Conservation (phyloP, 75 land plant species). For the Pseudotsuga menziesii region DNA sequence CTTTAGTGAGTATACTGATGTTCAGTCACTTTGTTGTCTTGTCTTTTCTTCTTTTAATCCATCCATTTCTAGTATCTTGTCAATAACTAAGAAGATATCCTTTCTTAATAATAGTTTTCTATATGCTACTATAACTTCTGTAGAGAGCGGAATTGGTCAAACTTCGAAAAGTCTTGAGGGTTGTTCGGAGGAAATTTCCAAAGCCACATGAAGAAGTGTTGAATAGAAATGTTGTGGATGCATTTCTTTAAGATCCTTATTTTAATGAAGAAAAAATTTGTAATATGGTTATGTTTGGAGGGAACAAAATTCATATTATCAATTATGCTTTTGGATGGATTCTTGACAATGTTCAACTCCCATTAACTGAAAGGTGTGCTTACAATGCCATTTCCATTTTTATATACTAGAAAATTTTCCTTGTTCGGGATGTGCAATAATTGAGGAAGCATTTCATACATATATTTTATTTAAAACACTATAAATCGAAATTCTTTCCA, state of each 20-base stretch:
- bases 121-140: conserved; percentile 1
- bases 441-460: background rate
- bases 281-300: conserved; percentile 48
- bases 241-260: conserved; percentile 73
- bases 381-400: background rate
- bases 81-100: background rate
- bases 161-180: conserved; percentile 87
- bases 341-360: conserved; percentile 12
- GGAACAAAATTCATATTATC: conserved; percentile 31
- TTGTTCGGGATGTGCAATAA: background rate
- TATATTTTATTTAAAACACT: background rate
- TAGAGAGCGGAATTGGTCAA: conserved; percentile 87
- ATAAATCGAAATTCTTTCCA: background rate
- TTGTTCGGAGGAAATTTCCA: conserved; percentile 87
- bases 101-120: background rate
- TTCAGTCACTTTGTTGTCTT: background rate
- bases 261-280: conserved; percentile 74
- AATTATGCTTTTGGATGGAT: conserved; percentile 29
- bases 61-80: background rate
- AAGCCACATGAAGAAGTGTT: conserved; percentile 82
- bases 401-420: background rate
- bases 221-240: conserved; percentile 61
- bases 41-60: background rate
- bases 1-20: conserved; percentile 60
- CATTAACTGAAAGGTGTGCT: conserved; percentile 26